phyloP scores from a whole-genome alignment of 305 asterid species.

The Euphrasia arctica region DNA sequence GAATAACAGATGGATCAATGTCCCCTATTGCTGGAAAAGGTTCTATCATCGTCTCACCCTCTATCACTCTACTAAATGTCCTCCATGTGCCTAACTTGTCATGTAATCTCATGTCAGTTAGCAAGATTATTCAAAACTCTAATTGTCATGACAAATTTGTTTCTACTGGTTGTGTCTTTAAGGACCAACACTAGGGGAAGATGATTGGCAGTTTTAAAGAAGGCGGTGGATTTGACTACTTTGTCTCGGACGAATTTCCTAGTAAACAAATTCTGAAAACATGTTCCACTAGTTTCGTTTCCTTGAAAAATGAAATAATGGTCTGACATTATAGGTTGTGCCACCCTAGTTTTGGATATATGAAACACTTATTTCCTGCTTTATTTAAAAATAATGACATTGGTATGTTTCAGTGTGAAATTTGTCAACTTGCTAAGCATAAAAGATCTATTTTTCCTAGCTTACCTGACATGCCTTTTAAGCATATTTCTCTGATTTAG shows the following conservation, averaged over 20 bases:
- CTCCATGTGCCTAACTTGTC: background rate
- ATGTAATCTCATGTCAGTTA: background rate
- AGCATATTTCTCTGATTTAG: background rate
- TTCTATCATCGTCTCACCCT: background rate
- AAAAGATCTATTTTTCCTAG: background rate
- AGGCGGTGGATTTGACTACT: background rate
- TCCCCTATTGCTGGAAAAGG: background rate
- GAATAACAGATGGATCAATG: background rate
- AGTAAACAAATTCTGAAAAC: background rate
- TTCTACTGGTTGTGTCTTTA: background rate
- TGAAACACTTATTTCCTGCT: background rate
- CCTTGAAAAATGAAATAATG: background rate
- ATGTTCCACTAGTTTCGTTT: background rate
- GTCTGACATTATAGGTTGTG: background rate
- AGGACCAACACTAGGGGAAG: background rate
- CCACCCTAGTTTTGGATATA: background rate
- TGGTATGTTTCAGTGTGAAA: background rate
- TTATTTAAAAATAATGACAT: background rate
- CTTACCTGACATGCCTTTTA: background rate
- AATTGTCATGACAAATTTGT: background rate
- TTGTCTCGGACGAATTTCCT: background rate
- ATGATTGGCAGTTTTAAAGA: constrained; percentile 1
- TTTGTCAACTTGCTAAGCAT: background rate
- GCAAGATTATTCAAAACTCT: background rate
- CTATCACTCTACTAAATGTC: background rate